These are phyloP conservation scores for Euphorbia corollata DNA, from an alignment of 441 rosid species.

Conservation along the genomic window DNA sequence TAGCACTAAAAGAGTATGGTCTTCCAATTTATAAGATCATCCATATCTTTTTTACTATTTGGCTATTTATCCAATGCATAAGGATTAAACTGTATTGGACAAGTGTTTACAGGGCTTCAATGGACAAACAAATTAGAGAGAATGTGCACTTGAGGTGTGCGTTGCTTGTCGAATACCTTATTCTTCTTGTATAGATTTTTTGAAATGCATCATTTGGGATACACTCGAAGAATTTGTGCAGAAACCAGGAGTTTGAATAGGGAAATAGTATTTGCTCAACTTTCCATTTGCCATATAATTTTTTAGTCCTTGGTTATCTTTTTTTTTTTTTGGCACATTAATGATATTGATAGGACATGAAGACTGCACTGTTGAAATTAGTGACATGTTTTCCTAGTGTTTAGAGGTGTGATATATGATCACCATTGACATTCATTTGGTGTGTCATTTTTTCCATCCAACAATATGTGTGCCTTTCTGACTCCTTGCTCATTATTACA, in stretches of 20 bases:
- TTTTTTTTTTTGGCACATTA: not conserved
- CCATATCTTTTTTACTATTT: too few relatives aligned
- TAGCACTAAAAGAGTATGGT: too few relatives aligned
- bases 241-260: not conserved
- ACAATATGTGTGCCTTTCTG: not conserved
- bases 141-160: too few relatives aligned
- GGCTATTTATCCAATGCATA: too few relatives aligned
- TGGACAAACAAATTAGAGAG: too few relatives aligned
- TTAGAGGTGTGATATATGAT: not conserved
- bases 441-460: not conserved
- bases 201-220: not conserved
- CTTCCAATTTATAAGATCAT: too few relatives aligned
- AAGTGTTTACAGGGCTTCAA: too few relatives aligned
- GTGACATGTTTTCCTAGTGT: not conserved
- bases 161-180: not conserved
- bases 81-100: too few relatives aligned
- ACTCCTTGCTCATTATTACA: not conserved
- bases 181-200: not conserved
- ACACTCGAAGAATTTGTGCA: not conserved
- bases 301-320: not conserved
- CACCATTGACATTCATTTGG: not conserved
- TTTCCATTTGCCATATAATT: not conserved
- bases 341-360: not conserved
- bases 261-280: not conserved
- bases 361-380: not conserved